Evolutionary conservation across 495 filamentous ascomycete species (phyloP), one percentile per base, ranked within the genome.

Genomic region (Usnea hakonensis): DNA sequence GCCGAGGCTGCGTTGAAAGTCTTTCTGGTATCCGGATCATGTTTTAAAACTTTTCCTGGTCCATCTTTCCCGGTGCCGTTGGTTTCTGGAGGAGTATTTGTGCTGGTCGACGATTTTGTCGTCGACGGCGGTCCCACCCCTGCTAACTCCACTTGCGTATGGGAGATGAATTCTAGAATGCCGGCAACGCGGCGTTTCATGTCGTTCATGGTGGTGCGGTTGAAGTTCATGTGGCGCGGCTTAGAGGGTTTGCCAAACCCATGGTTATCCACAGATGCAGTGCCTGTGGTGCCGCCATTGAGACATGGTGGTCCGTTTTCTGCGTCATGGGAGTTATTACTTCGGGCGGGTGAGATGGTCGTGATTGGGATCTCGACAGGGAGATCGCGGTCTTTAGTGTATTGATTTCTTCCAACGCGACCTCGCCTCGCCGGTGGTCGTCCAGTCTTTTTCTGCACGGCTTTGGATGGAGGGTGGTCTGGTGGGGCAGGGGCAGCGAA

Each of bases 71-170:
- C 26, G 33, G 35, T 67, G 32, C 74, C 75, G 37, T 79, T 76
- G 17, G 70, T 36, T 28, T 70, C 73, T 40, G 76, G 71, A 5
- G 70, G 61, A 19, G 60, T 62, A n/a, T 66, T 63, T 32, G 56
- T 50, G 26, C 40, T 57, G 19, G 62, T 71, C 62, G 6, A 59
- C 14, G 57, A 60, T 17, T 73, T 75, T 5, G 77, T 75, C 33
- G 68, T 70, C 2, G 71, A 73, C 57, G 73, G 76, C 53, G 79
- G 73, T 26, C 73, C 72, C 38, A 73, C 70, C 4, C 71, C 84
- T 0, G 90, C 92, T 77, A 96, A 83, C 70, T 98, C 94, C 16
- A 96, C 79, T 68, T 97, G 93, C 65, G 90, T 93, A 52, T 89
- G 84, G 10, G 89, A 86, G 67, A 98, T 96, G 72, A 89, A 97